Evolutionary conservation across 345 rosid species (phyloP).

Genomic region (Conringia planisiliqua): DNA sequence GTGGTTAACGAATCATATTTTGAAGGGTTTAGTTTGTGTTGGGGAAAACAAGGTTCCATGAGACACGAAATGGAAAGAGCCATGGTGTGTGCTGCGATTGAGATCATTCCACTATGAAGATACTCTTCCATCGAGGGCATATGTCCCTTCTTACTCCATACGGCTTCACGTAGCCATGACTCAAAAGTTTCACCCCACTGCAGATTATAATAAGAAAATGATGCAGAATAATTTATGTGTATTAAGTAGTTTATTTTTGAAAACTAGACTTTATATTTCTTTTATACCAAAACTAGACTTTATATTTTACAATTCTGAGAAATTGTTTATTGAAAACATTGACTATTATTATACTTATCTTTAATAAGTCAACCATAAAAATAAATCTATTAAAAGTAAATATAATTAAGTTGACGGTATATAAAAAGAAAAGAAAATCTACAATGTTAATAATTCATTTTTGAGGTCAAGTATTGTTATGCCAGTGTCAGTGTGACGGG

Average conservation of each 20-base stretch:
- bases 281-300: not conserved
- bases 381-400: not conserved
- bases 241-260: not conserved
- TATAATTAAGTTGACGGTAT: not conserved
- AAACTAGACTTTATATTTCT: not conserved
- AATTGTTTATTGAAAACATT: not conserved
- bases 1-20: conserved; percentile 41
- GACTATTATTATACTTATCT: not conserved
- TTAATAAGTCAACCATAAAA: not conserved
- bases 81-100: conserved; percentile 47
- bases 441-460: not conserved
- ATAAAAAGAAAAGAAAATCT: not conserved
- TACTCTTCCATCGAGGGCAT: conserved; percentile 44
- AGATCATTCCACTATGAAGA: conserved; percentile 43
- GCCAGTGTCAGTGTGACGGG: too few species aligned
- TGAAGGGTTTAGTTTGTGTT: conserved; percentile 26
- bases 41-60: conserved; percentile 24
- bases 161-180: conserved; percentile 61
- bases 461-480: not conserved
- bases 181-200: conserved; percentile 69
- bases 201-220: not conserved
- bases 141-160: conserved; percentile 46
- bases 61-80: conserved; percentile 38
- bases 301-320: not conserved
- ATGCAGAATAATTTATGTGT: not conserved